These are phyloP conservation scores for Blepharisma undulans DNA, from an alignment of 169 alveolate genomes.

Conservation along the genomic window DNA sequence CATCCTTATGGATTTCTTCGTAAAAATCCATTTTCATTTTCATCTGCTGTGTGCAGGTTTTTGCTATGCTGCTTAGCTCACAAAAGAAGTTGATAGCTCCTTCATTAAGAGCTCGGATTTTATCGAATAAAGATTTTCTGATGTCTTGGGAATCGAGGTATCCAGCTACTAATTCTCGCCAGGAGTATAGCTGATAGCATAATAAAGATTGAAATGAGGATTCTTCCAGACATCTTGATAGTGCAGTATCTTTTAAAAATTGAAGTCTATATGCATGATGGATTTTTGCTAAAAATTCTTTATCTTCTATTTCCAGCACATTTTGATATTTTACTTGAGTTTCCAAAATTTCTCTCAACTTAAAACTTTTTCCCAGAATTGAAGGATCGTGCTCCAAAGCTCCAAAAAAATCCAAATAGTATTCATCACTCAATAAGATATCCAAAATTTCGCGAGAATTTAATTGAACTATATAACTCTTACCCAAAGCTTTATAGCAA, in stretches of 20 bases:
- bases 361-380: neutral
- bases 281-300: neutral
- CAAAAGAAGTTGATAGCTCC: slow-evolving; percentile 8
- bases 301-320: neutral
- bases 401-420: neutral
- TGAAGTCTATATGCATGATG: neutral
- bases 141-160: neutral
- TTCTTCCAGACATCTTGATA: neutral
- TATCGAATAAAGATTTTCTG: neutral
- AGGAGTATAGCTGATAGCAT: neutral
- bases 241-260: neutral
- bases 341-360: neutral
- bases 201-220: neutral
- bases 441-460: neutral
- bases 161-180: neutral
- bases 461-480: neutral
- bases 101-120: neutral
- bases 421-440: neutral
- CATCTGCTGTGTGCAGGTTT: neutral
- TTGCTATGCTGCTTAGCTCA: neutral
- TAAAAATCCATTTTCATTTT: neutral
- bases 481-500: neutral
- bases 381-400: neutral
- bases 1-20: neutral
- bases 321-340: neutral